phyloP scores from a whole-genome alignment of 2,329 filamentous ascomycete species.

The Fusarium sp. region DNA sequence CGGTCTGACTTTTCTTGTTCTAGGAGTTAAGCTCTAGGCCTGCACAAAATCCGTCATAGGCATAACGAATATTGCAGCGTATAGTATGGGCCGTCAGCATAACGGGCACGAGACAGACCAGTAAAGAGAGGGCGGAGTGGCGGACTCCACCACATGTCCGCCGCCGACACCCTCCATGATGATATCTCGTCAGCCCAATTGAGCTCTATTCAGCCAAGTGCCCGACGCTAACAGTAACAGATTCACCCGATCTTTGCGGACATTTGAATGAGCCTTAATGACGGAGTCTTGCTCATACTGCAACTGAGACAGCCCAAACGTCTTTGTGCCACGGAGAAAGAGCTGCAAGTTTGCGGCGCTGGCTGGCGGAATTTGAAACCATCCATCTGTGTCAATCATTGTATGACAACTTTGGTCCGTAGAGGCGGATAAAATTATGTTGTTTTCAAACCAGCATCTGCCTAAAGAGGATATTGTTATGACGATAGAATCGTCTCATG shows the following conservation, averaged over 20 bases:
- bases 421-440: not conserved
- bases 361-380: conserved; percentile 15
- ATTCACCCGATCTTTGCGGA: conserved; percentile 31
- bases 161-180: conserved; percentile 23
- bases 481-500: conserved; percentile 17
- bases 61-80: conserved; percentile 22
- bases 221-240: conserved; percentile 34
- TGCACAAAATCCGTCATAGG: conserved; percentile 41
- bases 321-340: conserved; percentile 16
- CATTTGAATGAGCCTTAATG: conserved; percentile 32
- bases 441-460: conserved; percentile 3
- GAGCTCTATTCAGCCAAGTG: conserved; percentile 39
- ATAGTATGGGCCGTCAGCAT: conserved; percentile 35
- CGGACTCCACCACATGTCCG: conserved; percentile 47
- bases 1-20: conserved; percentile 29
- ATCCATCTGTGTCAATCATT: not conserved
- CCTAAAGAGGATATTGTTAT: not conserved
- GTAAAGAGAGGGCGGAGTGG: conserved; percentile 36
- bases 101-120: conserved; percentile 30
- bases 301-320: not conserved
- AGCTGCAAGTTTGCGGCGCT: conserved; percentile 16
- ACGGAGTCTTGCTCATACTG: conserved; percentile 11
- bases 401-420: not conserved
- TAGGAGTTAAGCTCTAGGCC: conserved; percentile 38
- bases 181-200: conserved; percentile 45